Percentiles rank a stretch among this genome's conserved stretches.
Evolutionary conservation across 768 basidiomycete species (phyloP).

Genomic region (Boletus fagicola): DNA sequence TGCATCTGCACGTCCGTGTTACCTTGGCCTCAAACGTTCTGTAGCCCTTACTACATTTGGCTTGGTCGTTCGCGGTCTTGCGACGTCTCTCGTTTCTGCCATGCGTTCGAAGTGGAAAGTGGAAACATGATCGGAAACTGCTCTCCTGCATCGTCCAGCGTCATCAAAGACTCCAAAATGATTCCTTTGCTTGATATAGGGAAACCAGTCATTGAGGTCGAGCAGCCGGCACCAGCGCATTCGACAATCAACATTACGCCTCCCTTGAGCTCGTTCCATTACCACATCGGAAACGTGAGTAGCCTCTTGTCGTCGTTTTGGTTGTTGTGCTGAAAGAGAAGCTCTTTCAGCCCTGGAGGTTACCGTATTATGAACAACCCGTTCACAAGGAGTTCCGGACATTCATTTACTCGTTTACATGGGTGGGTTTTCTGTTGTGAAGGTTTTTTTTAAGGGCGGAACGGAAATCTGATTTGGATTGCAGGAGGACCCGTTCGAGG

Average conservation of each 20-base stretch:
- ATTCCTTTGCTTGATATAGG: slow-evolving; percentile 45
- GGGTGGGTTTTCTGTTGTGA: slow-evolving; percentile 35
- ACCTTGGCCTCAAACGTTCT: background rate
- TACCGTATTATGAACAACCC: slow-evolving; percentile 69
- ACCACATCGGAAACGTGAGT: slow-evolving; percentile 50
- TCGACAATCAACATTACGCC: slow-evolving; percentile 49
- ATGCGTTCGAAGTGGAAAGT: slow-evolving; percentile 61
- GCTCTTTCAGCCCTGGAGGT: slow-evolving; percentile 50
- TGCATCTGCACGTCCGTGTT: background rate
- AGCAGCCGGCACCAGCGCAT: slow-evolving; percentile 16
- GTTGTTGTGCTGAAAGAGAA: background rate
- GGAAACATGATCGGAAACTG: slow-evolving; percentile 57
- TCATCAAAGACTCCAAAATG: slow-evolving; percentile 36
- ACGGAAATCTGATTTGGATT: slow-evolving; percentile 1
- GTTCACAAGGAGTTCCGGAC: slow-evolving; percentile 66
- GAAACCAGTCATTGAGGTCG: slow-evolving; percentile 33
- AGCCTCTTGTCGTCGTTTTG: background rate
- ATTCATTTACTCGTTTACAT: slow-evolving; percentile 65
- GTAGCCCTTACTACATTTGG: slow-evolving; percentile 72
- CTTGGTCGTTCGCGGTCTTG: slow-evolving; percentile 64
- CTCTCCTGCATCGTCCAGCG: slow-evolving; percentile 38
- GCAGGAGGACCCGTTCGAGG: slow-evolving; percentile 72
- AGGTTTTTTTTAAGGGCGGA: background rate
- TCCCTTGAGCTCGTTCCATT: slow-evolving; percentile 62
- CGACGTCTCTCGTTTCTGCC: slow-evolving; percentile 53